Conservation (phyloP, 2,329 filamentous ascomycete genomes). For the Hymenoscyphus albidus region DNA sequence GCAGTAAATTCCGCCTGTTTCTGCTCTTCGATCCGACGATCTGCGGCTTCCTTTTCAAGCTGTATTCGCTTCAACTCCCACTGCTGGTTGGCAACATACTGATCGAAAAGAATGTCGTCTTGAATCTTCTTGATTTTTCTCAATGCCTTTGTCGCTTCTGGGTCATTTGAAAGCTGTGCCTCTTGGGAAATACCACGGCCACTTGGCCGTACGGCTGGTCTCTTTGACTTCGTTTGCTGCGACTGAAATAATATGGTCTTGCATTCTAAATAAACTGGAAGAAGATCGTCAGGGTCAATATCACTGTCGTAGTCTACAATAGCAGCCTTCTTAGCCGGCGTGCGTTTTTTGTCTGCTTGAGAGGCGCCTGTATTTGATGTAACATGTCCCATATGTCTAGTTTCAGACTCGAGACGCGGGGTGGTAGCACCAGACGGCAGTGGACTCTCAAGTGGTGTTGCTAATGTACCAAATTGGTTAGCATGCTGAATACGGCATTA, state of each 20-base stretch:
- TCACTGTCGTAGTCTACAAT: conserved; percentile 59
- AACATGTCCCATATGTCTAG: conserved; percentile 26
- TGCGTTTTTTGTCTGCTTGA: conserved; percentile 20
- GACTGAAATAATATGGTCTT: conserved; percentile 65
- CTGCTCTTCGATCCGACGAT: conserved; percentile 11
- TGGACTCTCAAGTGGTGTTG: conserved; percentile 33
- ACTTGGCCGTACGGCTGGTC: conserved; percentile 30
- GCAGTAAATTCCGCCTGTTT: conserved; percentile 25
- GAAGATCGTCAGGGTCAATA: conserved; percentile 69
- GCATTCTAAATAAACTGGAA: conserved; percentile 72
- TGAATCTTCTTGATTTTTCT: conserved; percentile 75
- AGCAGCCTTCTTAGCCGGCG: conserved; percentile 19
- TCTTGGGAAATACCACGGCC: conserved; percentile 14
- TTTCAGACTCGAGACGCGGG: conserved; percentile 32
- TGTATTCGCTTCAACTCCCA: conserved; percentile 59
- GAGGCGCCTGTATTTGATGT: conserved; percentile 11
- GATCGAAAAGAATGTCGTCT: conserved; percentile 72
- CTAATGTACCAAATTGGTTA: conserved; percentile 22
- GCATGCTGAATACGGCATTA: conserved; percentile 5
- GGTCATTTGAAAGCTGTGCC: conserved; percentile 18
- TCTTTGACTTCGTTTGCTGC: conserved; percentile 48
- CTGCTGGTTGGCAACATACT: conserved; percentile 56
- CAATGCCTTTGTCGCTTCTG: conserved; percentile 59
- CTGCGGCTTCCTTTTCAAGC: conserved; percentile 55
- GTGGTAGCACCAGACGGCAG: conserved; percentile 33